Evolutionary conservation across 805 yeast species (phyloP).

Genomic region (Starmera pachycereana): DNA sequence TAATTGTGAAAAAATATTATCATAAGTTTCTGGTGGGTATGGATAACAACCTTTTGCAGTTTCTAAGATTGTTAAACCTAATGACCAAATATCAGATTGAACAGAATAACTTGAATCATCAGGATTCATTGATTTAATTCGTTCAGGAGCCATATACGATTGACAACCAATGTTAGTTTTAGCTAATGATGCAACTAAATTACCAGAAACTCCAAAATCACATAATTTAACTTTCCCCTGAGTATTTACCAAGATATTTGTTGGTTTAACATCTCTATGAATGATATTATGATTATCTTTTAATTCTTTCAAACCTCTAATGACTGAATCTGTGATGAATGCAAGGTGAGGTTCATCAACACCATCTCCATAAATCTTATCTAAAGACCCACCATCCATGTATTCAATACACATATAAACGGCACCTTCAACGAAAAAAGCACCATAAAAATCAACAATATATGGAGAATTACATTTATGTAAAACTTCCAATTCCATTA

Average conservation of each 20-base stretch:
- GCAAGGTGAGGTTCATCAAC: conserved; percentile 75
- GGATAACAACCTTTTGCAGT: conserved; percentile 89
- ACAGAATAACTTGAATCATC: conserved; percentile 80
- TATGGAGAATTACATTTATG: conserved; percentile 86
- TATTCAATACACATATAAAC: conserved; percentile 97
- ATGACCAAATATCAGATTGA: conserved; percentile 92
- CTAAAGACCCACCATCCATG: conserved; percentile 95
- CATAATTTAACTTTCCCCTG: conserved; percentile 83
- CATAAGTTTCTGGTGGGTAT: conserved; percentile 91
- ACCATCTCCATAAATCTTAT: conserved; percentile 69
- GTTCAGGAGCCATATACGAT: conserved; percentile 97
- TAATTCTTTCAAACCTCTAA: conserved; percentile 69
- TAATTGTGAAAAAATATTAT: conserved; percentile 82
- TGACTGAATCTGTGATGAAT: conserved; percentile 67
- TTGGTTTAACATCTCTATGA: conserved; percentile 95
- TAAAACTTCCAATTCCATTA: conserved; percentile 91
- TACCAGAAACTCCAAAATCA: conserved; percentile 95
- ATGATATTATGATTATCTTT: conserved; percentile 89
- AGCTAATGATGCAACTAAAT: conserved; percentile 88
- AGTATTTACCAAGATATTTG: conserved; percentile 77
- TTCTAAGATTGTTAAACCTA: conserved; percentile 80
- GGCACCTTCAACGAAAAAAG: conserved; percentile 94
- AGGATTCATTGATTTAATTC: conserved; percentile 67
- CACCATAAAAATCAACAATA: conserved; percentile 95
- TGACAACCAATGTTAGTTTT: conserved; percentile 96